These are phyloP conservation scores for Wallacemonas sp. DNA, from an alignment of 208 protist species.

Conservation along the genomic window DNA sequence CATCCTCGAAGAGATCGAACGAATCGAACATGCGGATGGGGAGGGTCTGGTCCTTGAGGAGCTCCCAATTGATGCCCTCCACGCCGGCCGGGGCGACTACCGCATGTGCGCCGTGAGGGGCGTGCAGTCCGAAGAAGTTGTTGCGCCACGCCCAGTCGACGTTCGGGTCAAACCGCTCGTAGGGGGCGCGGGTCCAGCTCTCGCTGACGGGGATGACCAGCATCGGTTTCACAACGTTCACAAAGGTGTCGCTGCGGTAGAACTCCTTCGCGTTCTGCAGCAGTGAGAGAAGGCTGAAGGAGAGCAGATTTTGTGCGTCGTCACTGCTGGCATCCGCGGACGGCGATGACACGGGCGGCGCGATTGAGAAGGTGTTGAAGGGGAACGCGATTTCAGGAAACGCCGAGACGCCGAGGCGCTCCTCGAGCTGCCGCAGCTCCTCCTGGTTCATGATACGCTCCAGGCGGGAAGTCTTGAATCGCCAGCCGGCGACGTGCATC, in stretches of 20 bases:
- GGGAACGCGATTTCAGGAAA: conserved; percentile 77
- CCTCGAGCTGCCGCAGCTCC: conserved; percentile 46
- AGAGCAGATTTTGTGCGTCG: conserved; percentile 29
- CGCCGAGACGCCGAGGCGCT: conserved; percentile 35
- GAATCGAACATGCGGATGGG: conserved; percentile 71
- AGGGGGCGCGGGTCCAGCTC: conserved; percentile 48
- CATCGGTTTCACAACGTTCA: conserved; percentile 22
- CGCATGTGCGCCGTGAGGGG: not conserved
- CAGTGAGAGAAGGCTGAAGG: conserved; percentile 45
- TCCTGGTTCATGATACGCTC: conserved; percentile 68
- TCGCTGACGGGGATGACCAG: conserved; percentile 60
- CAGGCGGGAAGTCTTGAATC: conserved; percentile 50
- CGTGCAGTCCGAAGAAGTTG: conserved; percentile 51
- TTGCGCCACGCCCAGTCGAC: conserved; percentile 89
- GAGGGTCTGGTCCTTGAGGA: conserved; percentile 56
- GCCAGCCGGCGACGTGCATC: conserved; percentile 42
- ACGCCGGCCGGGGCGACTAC: conserved; percentile 31
- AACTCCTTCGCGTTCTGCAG: conserved; percentile 51
- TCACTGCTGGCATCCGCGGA: not conserved
- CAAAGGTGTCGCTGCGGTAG: conserved; percentile 58
- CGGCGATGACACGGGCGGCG: not conserved
- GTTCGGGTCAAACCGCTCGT: conserved; percentile 55
- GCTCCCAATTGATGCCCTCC: conserved; percentile 72
- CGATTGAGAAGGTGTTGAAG: conserved; percentile 60
- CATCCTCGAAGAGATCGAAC: conserved; percentile 82